Base-by-base conservation (phyloP, 306 rosid species). In the Rubus idaeus region DNA sequence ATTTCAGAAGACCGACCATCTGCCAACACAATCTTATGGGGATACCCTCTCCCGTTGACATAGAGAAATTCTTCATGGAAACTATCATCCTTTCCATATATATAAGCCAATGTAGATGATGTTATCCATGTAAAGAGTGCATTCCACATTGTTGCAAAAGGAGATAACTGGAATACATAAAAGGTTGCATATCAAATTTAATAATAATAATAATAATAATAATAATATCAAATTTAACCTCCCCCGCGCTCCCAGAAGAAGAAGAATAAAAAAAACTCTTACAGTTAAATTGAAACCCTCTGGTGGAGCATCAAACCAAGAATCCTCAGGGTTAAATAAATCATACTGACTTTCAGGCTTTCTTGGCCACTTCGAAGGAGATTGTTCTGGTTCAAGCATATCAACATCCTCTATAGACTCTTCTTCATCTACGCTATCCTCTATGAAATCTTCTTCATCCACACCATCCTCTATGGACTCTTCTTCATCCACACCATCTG, bases 1-100 rank as follows among this genome's bases (percentile, higher is more conserved):
- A 95, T 95, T 88, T 95, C 97, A 58, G 87, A 83, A 53, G 98
- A 90, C 42, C 96, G 93, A 77, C 97, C 97, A 89, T 88, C 97
- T 75, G 81, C 75, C 84, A 90, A 92, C 70, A 85, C 83, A 82
- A 81, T 84, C 89, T 89, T 90, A 49, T 42, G 23, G 53, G 89
- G 89, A 87, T 89, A 95, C 79, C 87, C 92, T 77, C 87, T 88
- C 75, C 91, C 94, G 68, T 90, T 87, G 69, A 92, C 84, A 16
- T 81, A 80, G 55, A 80, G 81, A 79, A 88, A 95, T 44, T 92
- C 96, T 80, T 90, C 97, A 70, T 90, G 97, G 77, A 56, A 81
- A 78, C 84, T 92, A 57, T 90, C 99, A 65, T 89, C 97, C 85
- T 89, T 90, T 71, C 97, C 99, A 75, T 90, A 92, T 82, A 92